phyloP scores from a whole-genome alignment of 805 yeast species.

The Huiozyma naganishii region DNA sequence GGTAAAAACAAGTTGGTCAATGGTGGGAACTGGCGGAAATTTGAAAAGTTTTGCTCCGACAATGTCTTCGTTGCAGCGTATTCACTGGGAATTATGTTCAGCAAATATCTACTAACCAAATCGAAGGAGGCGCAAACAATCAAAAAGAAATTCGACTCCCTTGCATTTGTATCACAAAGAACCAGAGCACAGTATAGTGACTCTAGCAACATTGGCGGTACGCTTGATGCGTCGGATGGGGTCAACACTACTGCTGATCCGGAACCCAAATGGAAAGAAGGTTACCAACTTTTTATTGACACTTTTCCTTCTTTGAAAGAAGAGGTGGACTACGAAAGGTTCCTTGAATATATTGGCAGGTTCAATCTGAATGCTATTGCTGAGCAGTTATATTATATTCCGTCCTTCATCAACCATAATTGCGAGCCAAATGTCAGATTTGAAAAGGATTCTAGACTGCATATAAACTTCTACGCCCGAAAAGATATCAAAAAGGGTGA shows the following conservation, averaged over 20 bases:
- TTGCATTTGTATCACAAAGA: constrained; percentile 64
- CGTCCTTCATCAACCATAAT: constrained; percentile 65
- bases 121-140: constrained; percentile 33
- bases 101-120: constrained; percentile 27
- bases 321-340: constrained; percentile 41
- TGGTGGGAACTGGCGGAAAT: constrained; percentile 40
- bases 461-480: constrained; percentile 50
- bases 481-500: constrained; percentile 51
- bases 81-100: constrained; percentile 48
- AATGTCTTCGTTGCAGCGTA: constrained; percentile 62
- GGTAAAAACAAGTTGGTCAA: constrained; percentile 28
- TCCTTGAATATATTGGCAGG: constrained; percentile 52
- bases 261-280: constrained; percentile 43
- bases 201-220: constrained; percentile 34
- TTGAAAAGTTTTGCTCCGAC: constrained; percentile 51
- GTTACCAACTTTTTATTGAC: constrained; percentile 37
- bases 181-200: constrained; percentile 48
- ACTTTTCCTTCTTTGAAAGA: constrained; percentile 33
- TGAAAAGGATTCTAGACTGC: constrained; percentile 33
- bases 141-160: constrained; percentile 40
- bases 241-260: constrained; percentile 36
- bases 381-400: constrained; percentile 47
- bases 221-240: constrained; percentile 34
- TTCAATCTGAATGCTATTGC: constrained; percentile 66
- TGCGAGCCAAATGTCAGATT: constrained; percentile 65